Evolutionary conservation across 1,284 basidiomycete species (phyloP), one percentile per base, ranked within the genome.

Genomic region (Sporisorium iseilematis-ciliati): DNA sequence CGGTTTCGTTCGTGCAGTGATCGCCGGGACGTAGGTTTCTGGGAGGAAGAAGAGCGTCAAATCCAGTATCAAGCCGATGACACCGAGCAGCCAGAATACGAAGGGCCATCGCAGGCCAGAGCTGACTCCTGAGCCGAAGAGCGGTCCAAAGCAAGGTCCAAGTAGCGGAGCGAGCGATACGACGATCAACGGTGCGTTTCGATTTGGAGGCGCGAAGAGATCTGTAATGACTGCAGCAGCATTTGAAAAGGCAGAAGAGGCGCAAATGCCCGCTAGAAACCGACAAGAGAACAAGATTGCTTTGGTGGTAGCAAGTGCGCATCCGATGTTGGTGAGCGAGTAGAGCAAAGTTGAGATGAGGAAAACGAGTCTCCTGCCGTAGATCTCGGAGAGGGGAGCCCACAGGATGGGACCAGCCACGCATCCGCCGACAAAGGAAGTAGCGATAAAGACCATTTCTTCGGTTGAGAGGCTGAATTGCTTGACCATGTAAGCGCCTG

Each of bases 391-490:
- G 6, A 75, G 42, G 11, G 76, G 76, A 4, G 68, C 72, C 72
- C 71, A 78, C 8, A 78, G 5, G 46, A 75, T 46, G 2, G 76
- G 76, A 4, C 76, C 76, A 6, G 69, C 65, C 0, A 71, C 68
- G 43, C 72, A 78, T 2, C 76, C 76, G 20, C 65, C 72, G 12
- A 78, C 68, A 31, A 75, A 78, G 0, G 73, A 67, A 3, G 72
- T 62, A 3, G 72, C 43, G 11, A 71, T 57, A 16, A 78, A 60
- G 12, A 62, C 57, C 45, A 66, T 46, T 31, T 75, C 65, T 16
- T 68, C 65, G 21, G 62, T 53, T 4, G 71, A 59, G 10, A 74
- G 57, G 0, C 42, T 52, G 8, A 64, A 68, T 7, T 59, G 59
- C 18, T 45, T 40, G 1, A 57, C 67, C 25, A 78, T 50, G 23